These are phyloP conservation scores for Russula emetica DNA, from an alignment of 768 basidiomycete species.

Conservation along the genomic window DNA sequence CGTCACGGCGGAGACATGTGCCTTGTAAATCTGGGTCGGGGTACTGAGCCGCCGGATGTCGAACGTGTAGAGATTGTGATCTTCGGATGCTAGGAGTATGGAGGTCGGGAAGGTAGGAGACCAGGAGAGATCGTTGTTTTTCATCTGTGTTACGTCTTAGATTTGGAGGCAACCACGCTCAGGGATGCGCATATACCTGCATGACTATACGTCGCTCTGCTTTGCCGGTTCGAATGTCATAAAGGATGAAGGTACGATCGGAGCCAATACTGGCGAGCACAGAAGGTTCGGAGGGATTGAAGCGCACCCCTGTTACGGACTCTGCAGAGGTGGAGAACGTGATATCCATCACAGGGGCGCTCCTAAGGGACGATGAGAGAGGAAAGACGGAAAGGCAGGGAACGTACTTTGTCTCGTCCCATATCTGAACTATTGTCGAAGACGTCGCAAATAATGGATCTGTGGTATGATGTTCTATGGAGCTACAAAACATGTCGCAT, in stretches of 20 bases:
- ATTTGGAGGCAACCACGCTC: constrained; percentile 1
- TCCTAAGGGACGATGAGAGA: constrained; percentile 43
- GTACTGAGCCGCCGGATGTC: constrained; percentile 80
- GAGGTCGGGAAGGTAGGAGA: constrained; percentile 93
- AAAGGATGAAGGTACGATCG: constrained; percentile 92
- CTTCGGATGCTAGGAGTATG: constrained; percentile 93
- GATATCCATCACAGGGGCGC: constrained; percentile 78
- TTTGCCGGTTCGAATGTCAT: constrained; percentile 95
- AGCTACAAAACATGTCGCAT: constrained; percentile 42
- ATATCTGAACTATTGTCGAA: constrained; percentile 89
- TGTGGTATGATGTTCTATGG: constrained; percentile 89
- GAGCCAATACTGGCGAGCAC: constrained; percentile 94
- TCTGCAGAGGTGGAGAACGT: constrained; percentile 85
- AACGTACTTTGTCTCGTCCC: constrained; percentile 94
- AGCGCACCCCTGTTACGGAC: constrained; percentile 81
- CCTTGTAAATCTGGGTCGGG: constrained; percentile 94
- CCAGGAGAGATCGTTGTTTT: constrained; percentile 87
- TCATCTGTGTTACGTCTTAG: constrained; percentile 51
- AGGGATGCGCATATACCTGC: constrained; percentile 49
- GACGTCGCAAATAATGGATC: constrained; percentile 93
- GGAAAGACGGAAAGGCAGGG: neutral
- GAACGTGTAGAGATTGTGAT: constrained; percentile 97
- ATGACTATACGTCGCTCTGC: constrained; percentile 89
- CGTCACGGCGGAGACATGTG: constrained; percentile 95
- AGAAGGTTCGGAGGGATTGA: constrained; percentile 91